A percentile compares a stretch with the other conserved stretches of the same genome.
Evolutionary conservation across 441 rosid species (phyloP).

Genomic region (Jatropha podagrica): DNA sequence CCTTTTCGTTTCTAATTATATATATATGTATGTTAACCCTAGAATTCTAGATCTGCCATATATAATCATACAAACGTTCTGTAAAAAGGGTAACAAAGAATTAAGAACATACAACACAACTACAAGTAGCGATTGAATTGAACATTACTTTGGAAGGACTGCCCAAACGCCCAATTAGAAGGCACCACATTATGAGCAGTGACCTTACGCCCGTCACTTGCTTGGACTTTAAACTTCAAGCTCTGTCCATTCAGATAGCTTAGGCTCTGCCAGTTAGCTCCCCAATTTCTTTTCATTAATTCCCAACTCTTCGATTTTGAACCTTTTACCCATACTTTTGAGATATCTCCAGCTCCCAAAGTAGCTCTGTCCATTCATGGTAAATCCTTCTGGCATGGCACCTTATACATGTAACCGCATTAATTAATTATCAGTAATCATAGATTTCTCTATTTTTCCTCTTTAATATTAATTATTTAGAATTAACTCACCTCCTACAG

Average conservation of each 20-base stretch:
- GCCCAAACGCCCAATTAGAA: conserved; percentile 68
- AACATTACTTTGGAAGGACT: conserved; percentile 51
- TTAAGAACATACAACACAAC: too few species aligned
- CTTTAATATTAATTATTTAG: too few species aligned
- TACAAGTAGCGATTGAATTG: neutral
- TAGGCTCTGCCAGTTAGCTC: conserved; percentile 60
- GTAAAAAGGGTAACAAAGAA: too few species aligned
- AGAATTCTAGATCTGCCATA: too few species aligned
- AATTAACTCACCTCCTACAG: too few species aligned
- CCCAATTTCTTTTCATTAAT: conserved; percentile 73
- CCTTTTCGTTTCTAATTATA: too few species aligned
- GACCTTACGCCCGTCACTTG: conserved; percentile 41
- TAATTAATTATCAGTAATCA: too few species aligned
- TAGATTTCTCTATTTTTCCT: too few species aligned
- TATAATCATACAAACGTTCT: too few species aligned
- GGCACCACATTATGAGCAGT: conserved; percentile 48
- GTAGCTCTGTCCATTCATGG: conserved; percentile 7
- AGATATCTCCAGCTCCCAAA: conserved; percentile 50
- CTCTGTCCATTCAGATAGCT: conserved; percentile 61
- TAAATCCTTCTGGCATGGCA: too few species aligned
- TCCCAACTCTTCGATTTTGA: conserved; percentile 53
- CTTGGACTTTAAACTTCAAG: conserved; percentile 57
- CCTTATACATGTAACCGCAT: too few species aligned
- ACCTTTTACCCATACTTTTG: conserved; percentile 61
- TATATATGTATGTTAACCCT: too few species aligned